These are phyloP conservation scores for Kwoniella dendrophila DNA, from an alignment of 768 basidiomycete genomes.

Conservation along the genomic window DNA sequence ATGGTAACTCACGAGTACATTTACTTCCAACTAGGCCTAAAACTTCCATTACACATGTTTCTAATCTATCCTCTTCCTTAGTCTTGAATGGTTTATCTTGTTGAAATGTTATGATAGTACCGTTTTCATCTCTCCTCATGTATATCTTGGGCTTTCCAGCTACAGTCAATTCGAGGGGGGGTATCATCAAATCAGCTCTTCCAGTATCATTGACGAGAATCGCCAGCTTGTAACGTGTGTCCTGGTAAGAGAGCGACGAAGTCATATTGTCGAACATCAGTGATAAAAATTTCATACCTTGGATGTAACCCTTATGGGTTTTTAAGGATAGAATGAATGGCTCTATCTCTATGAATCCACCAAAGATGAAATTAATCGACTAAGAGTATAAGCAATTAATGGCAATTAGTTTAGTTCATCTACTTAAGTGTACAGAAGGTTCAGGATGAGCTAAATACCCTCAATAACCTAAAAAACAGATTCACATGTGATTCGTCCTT, in stretches of 20 bases:
- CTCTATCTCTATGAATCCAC: neutral
- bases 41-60: neutral
- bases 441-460: too few relatives aligned
- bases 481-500: neutral
- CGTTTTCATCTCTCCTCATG: neutral
- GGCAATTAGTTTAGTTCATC: too few relatives aligned
- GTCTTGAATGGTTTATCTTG: neutral
- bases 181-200: neutral
- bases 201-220: neutral
- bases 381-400: neutral
- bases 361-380: neutral
- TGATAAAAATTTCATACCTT: too few relatives aligned
- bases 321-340: neutral
- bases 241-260: too few relatives aligned
- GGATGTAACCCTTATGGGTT: constrained; percentile 1
- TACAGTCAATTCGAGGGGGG: too few relatives aligned
- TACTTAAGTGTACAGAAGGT: too few relatives aligned
- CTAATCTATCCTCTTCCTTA: neutral
- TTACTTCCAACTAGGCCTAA: neutral
- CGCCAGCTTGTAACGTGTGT: too few relatives aligned
- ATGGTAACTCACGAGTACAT: neutral
- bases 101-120: constrained; percentile 4
- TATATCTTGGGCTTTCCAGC: neutral
- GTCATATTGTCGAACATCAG: too few relatives aligned
- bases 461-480: too few relatives aligned